Evolutionary conservation across 345 rosid genomes (phyloP), one percentile per base, ranked within the genome.

Genomic region (Laguncularia racemosa): DNA sequence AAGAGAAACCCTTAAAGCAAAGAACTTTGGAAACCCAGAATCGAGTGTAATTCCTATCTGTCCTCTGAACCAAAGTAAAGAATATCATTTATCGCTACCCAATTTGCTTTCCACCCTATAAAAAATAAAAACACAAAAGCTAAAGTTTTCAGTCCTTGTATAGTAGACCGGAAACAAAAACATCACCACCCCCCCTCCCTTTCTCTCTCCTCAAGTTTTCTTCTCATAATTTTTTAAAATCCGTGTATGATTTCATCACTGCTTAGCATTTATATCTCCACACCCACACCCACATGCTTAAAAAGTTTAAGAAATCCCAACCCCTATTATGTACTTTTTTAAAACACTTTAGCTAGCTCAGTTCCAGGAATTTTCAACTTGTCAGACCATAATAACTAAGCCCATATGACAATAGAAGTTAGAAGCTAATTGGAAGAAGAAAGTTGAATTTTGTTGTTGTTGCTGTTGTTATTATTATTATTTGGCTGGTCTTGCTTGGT

Each of bases 261-360:
- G 73, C 80, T 68, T 64, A 60, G 77, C 79, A 79, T 82, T 82
- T 78, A 82, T 73, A 71, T 55, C 80, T 62, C 74, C 75, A 73
- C 67, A 67, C 71, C 74, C 75, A 73, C 67, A 67, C 71, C 82
- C 91, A 85, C 89, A 81, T 83, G 87, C 73, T 58, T 66, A 70
- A 77, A n/a, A 71, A 67, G 78, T 77, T 52, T 76, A 73, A 70
- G 76, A 80, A 72, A 67, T 60, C 80, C 52, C 45, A 12, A 47
- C 63, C 50, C 45, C 81, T n/a, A 57, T 57, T 55, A 64, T 47
- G 58, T 44, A 13, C 23, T n/a, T 54, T 45, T 56, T 51, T 65
- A 38, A 55, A 73, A 54, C 60, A 62, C 26, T 60, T 44, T 51
- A 57, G 52, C 71, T 61, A 63, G 23, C 70, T 68, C 76, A 50